Conservation (phyloP, 2,329 filamentous ascomycete species). For the Sporothrix humicola region DNA sequence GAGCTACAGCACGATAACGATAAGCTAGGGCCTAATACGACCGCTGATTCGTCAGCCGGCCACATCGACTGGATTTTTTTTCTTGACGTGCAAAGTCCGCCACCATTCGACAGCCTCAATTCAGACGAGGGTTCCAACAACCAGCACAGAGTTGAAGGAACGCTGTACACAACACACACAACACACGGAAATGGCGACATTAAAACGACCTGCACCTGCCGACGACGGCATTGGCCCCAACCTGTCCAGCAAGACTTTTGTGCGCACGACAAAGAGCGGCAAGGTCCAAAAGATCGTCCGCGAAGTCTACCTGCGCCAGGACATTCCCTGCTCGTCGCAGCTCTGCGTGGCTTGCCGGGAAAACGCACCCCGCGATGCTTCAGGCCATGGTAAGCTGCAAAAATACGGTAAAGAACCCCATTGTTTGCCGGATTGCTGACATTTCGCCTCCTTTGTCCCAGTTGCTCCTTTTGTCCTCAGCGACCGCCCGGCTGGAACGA, state of each 20-base stretch:
- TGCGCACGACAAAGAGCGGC: conserved; percentile 90
- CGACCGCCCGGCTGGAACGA: conserved; percentile 83
- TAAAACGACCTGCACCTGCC: conserved; percentile 61
- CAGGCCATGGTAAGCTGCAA: conserved; percentile 67
- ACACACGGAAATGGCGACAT: conserved; percentile 62
- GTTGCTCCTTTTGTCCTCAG: conserved; percentile 86
- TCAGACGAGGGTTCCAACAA: too few species aligned
- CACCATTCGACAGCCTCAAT: background rate
- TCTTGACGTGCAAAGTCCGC: background rate
- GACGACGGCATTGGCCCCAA: conserved; percentile 65
- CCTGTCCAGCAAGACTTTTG: conserved; percentile 93
- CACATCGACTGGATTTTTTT: conserved; percentile 35
- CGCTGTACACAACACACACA: conserved; percentile 9
- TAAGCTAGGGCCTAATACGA: conserved; percentile 33
- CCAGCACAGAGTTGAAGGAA: background rate
- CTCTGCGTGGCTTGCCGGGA: conserved; percentile 79
- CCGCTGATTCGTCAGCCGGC: conserved; percentile 38
- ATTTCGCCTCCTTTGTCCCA: conserved; percentile 50
- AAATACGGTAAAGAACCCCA: background rate
- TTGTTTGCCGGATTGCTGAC: background rate
- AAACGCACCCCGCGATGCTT: conserved; percentile 77
- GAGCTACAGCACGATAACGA: conserved; percentile 35
- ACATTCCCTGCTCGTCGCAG: conserved; percentile 95
- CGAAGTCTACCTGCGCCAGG: conserved; percentile 92
- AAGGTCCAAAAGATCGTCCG: conserved; percentile 99